Percentiles rank a stretch among this genome's conserved stretches.
Evolutionary conservation across 352 stramenopile species (phyloP).

Genomic region (Pythium plurisporium): DNA sequence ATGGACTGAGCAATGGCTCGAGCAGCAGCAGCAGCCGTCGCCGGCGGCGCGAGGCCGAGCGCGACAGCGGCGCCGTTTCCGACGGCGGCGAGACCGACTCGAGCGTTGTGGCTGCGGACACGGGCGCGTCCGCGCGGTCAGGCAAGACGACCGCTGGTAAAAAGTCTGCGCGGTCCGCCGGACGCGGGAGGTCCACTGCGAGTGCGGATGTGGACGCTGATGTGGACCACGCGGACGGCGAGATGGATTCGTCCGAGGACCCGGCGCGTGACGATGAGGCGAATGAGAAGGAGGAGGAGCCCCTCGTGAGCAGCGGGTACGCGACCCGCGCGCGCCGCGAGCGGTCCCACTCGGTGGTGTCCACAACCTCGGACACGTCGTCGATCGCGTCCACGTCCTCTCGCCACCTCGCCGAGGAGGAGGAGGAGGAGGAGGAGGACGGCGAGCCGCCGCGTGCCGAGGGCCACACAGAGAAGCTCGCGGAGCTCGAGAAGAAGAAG

Average conservation of each 20-base stretch:
- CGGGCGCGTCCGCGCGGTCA: constrained; percentile 3
- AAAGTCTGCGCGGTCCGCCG: constrained; percentile 4
- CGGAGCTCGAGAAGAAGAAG: constrained; percentile 79
- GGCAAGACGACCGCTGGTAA: constrained; percentile 7
- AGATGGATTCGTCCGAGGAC: no score
- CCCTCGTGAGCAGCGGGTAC: constrained; percentile 25
- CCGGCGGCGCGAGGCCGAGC: constrained; percentile 28
- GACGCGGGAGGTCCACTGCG: not conserved
- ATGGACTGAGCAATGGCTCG: constrained; percentile 11
- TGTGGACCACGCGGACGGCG: not conserved
- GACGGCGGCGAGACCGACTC: constrained; percentile 62
- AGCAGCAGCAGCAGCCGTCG: constrained; percentile 33
- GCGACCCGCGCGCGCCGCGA: constrained; percentile 29
- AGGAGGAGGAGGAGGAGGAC: constrained; percentile 24
- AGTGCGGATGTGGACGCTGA: not conserved
- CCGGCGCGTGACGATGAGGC: no score
- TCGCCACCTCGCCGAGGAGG: not conserved
- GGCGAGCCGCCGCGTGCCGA: constrained; percentile 30
- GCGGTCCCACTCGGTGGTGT: constrained; percentile 65
- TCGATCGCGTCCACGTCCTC: constrained; percentile 33
- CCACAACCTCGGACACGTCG: constrained; percentile 53
- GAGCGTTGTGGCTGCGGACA: constrained; percentile 30
- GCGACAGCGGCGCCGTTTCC: constrained; percentile 30
- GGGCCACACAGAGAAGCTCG: constrained; percentile 48
- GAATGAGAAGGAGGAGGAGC: constrained; percentile 29